phyloP scores from a whole-genome alignment of 192 early-diverging fungal species.

The Kickxella alabastrina region DNA sequence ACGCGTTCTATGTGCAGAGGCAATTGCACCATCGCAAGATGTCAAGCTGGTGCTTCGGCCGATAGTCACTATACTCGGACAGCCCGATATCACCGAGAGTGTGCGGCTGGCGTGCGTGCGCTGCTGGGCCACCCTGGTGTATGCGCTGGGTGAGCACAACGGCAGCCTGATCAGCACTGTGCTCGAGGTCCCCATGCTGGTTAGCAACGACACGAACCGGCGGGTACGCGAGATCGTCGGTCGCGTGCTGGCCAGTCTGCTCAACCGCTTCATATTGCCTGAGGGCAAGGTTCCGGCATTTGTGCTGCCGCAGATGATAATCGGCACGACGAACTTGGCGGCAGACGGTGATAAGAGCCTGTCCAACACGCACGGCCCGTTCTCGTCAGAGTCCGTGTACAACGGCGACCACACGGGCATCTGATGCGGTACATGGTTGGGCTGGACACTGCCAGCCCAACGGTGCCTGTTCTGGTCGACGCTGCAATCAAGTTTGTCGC shows the following conservation, averaged over 20 bases:
- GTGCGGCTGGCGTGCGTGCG: slow-evolving; percentile 35
- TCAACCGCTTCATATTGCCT: slow-evolving; percentile 22
- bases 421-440: slow-evolving; percentile 35
- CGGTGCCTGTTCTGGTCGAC: slow-evolving; percentile 11
- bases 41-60: slow-evolving; percentile 32
- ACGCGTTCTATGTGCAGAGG: slow-evolving; percentile 26
- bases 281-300: slow-evolving; percentile 24
- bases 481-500: slow-evolving; percentile 10
- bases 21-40: slow-evolving; percentile 21
- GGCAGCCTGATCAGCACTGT: slow-evolving; percentile 24
- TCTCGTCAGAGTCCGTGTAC: slow-evolving; percentile 26
- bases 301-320: slow-evolving; percentile 37
- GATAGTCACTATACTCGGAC: slow-evolving; percentile 13
- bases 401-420: slow-evolving; percentile 34
- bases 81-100: background rate
- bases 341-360: slow-evolving; percentile 35
- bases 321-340: slow-evolving; percentile 46
- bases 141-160: slow-evolving; percentile 35
- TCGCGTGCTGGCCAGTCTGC: slow-evolving; percentile 24
- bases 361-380: slow-evolving; percentile 39
- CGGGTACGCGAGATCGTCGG: slow-evolving; percentile 21
- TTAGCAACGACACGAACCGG: background rate
- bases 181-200: slow-evolving; percentile 1
- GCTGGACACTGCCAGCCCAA: slow-evolving; percentile 18
- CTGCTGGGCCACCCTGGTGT: slow-evolving; percentile 47